Conservation (phyloP, 371 early-diverging fungal species). For the Coemansia linderi region DNA sequence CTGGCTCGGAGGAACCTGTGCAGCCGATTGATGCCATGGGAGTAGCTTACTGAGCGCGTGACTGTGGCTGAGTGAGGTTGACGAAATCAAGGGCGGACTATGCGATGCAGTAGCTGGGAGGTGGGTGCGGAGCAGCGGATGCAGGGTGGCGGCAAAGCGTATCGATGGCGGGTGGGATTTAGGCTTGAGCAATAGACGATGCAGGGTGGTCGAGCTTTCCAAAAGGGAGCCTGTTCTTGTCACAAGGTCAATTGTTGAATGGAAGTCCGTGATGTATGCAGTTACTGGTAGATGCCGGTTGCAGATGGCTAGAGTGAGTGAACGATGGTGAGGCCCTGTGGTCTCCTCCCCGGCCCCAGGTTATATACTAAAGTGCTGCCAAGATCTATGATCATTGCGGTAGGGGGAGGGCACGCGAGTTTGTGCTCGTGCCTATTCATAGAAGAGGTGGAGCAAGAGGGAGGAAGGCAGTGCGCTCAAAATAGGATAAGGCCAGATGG, state of each 20-base stretch:
- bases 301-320: not conserved
- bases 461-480: not conserved
- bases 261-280: not conserved
- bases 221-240: not conserved
- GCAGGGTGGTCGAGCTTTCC: not conserved
- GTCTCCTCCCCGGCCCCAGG: not conserved
- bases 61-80: not conserved
- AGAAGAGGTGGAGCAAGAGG: not conserved
- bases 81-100: conserved; percentile 2
- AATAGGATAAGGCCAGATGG: conserved; percentile 11
- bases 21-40: not conserved
- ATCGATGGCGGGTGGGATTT: not conserved
- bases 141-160: conserved; percentile 4
- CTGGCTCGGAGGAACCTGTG: not conserved
- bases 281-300: conserved; percentile 2
- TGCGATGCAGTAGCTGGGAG: not conserved
- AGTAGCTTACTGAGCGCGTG: not conserved
- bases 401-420: conserved; percentile 5
- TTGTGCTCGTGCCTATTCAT: conserved; percentile 10
- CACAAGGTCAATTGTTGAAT: not conserved
- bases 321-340: not conserved
- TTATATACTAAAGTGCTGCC: conserved; percentile 11
- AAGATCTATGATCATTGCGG: conserved; percentile 8
- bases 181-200: not conserved
- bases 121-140: not conserved